Evolutionary conservation across 768 basidiomycete genomes (phyloP), one percentile per base, ranked within the genome.

Genomic region (Multifurca ochricompacta): DNA sequence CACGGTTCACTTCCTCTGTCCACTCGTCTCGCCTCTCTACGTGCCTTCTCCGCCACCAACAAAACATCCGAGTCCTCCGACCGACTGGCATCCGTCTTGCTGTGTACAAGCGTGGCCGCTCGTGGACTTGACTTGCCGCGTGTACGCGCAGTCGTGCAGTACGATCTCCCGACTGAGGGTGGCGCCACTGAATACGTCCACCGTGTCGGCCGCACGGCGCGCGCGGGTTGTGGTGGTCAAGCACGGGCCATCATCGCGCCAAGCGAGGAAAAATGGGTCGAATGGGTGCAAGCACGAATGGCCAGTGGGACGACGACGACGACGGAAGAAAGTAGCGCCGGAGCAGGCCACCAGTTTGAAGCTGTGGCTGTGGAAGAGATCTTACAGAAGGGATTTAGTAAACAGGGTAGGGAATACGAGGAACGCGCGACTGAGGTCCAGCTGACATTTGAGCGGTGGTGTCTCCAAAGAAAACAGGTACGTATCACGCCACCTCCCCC

Each of bases 91-190:
- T 83, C 93, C 1, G 77, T 99, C 45, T 77, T 99, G 4, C 76
- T 98, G 41, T 97, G 94, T 67, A 99, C 96, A 1, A 95, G 92
- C 8, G 94, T 99, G 48, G 96, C 96, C 3, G 93, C 96, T n/a
- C 91, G 96, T 66, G 96, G 96, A 65, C 79, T 99, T 23, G 95
- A 98, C 70, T 74, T 99, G 25, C 93, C 93, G 5, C 77, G 89
- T n/a, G 93, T 98, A 6, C 84, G 87, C 32, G 89, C 91, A 3
- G 93, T 99, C 57, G 72, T 98, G 30, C 96, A 99, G 65, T 96
- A 96, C 64, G 96, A 99, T 67, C 79, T 98, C 19, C 95, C 96
- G 0, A 98, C 96, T 0, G 96, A 99, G 73, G 90, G 93, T 16
- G 95, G 96, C 9, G 84, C 85, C 25, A 96, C 87, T 10, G 96